Percentiles rank a stretch among this genome's conserved stretches.
These are phyloP conservation scores for Suillus occidentalis DNA, from an alignment of 768 basidiomycete species.

Conservation along the genomic window DNA sequence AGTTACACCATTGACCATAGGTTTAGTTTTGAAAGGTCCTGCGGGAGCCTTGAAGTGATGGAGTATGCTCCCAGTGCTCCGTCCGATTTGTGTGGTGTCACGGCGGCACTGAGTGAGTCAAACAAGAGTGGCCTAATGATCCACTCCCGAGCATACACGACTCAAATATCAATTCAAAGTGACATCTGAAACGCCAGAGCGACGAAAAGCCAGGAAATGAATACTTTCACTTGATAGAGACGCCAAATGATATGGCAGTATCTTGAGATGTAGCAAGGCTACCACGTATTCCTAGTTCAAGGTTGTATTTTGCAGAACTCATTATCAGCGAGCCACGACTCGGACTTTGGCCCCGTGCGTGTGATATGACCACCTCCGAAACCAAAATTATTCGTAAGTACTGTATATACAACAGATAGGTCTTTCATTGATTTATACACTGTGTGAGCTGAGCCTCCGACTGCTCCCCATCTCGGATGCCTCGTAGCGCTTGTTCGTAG, in stretches of 20 bases:
- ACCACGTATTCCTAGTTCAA: slow-evolving; percentile 30
- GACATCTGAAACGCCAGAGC: slow-evolving; percentile 10
- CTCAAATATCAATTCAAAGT: slow-evolving; percentile 28
- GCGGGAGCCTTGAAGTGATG: slow-evolving; percentile 19
- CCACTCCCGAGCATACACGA: slow-evolving; percentile 26
- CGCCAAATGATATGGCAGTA: slow-evolving; percentile 18
- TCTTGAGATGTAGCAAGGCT: slow-evolving; percentile 19
- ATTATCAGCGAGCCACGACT: slow-evolving; percentile 6
- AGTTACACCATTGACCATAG: slow-evolving; percentile 33
- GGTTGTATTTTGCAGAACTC: slow-evolving; percentile 13
- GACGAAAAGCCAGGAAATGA: slow-evolving; percentile 20
- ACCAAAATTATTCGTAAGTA: slow-evolving; percentile 4
- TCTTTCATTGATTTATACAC: slow-evolving; percentile 30
- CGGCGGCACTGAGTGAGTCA: slow-evolving; percentile 17
- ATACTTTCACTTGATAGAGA: slow-evolving; percentile 19
- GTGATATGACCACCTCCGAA: slow-evolving; percentile 6
- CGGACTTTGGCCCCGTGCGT: not conserved
- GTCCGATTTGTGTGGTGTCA: slow-evolving; percentile 27
- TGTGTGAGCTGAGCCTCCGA: slow-evolving; percentile 24
- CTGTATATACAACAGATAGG: slow-evolving; percentile 1
- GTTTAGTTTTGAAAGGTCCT: slow-evolving; percentile 25
- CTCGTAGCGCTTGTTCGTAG: slow-evolving; percentile 25
- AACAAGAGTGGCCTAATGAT: slow-evolving; percentile 17
- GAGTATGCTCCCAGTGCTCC: slow-evolving; percentile 23
- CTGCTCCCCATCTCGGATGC: slow-evolving; percentile 19